Evolutionary conservation across 352 stramenopile genomes (phyloP).

Genomic region (Pythium vanterpoolii): DNA sequence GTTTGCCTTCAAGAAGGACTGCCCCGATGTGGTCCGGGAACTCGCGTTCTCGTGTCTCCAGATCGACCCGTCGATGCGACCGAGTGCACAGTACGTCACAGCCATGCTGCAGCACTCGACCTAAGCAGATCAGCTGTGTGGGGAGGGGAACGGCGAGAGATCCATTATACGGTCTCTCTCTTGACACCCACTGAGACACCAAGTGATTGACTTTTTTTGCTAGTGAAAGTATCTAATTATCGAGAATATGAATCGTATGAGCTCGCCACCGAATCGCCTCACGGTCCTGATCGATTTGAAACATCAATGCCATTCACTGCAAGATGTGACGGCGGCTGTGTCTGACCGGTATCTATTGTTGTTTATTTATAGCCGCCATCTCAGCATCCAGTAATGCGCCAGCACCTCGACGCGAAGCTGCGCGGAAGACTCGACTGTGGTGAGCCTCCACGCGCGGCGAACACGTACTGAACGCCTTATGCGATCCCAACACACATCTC

Average conservation of each 20-base stretch:
- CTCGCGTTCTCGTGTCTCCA: conserved; percentile 64
- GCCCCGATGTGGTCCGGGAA: conserved; percentile 47
- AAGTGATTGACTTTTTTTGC: neutral
- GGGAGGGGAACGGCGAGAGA: neutral
- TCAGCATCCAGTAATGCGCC: too few relatives aligned
- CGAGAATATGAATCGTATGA: conserved; percentile 1
- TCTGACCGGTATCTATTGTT: too few relatives aligned
- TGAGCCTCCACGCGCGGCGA: neutral
- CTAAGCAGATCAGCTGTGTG: neutral
- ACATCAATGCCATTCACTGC: too few relatives aligned
- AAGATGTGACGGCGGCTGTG: too few relatives aligned
- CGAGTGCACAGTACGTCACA: conserved; percentile 68
- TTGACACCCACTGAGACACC: neutral
- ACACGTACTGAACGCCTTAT: too few relatives aligned
- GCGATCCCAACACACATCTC: too few relatives aligned
- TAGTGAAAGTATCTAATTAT: neutral
- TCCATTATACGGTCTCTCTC: neutral
- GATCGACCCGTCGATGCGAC: conserved; percentile 63
- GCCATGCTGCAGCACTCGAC: conserved; percentile 56
- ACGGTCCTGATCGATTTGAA: too few relatives aligned
- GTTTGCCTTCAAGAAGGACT: conserved; percentile 73
- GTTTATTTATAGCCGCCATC: too few relatives aligned
- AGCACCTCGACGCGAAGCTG: conserved; percentile 5
- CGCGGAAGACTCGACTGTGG: neutral
- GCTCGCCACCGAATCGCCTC: too few relatives aligned